Percentiles rank a stretch among this genome's conserved stretches.
Conservation (phyloP, 169 alveolate genomes). For the Eimeria maxima region DNA sequence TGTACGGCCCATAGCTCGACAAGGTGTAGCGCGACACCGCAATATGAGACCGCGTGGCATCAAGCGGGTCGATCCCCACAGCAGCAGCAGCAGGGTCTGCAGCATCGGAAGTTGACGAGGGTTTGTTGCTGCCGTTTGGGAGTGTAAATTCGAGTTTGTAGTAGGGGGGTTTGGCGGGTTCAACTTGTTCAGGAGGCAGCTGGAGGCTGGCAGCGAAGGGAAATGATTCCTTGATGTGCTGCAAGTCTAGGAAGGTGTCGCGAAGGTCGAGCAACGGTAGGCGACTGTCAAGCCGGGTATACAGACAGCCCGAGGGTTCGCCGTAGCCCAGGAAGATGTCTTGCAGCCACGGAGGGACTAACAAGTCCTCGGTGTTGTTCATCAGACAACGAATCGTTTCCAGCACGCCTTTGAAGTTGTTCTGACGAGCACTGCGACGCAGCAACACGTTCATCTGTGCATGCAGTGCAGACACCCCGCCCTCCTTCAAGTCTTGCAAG, state of each 20-base stretch:
- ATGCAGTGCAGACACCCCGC: conserved; percentile 35
- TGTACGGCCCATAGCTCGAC: conserved; percentile 69
- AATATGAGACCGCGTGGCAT: neutral
- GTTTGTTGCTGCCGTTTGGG: neutral
- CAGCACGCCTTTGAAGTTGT: conserved; percentile 93
- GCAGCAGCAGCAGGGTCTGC: neutral
- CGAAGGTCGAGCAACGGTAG: conserved; percentile 81
- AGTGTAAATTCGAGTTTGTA: neutral
- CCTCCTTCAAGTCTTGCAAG: conserved; percentile 30
- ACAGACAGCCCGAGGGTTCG: conserved; percentile 86
- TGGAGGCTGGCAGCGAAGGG: conserved; percentile 78
- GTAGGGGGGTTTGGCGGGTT: neutral
- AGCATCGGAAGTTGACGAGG: no score
- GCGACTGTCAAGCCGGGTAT: conserved; percentile 84
- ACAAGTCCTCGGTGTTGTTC: conserved; percentile 88
- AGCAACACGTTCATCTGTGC: conserved; percentile 91
- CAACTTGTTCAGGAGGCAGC: conserved; percentile 54
- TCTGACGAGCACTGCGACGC: conserved; percentile 94
- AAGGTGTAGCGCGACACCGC: conserved; percentile 8
- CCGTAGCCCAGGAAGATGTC: conserved; percentile 92
- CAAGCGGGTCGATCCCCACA: neutral
- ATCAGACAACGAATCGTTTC: conserved; percentile 91
- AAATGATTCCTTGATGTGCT: conserved; percentile 83
- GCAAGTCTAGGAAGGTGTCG: conserved; percentile 82
- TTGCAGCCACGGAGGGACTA: conserved; percentile 90